A percentile compares a stretch with the other conserved stretches of the same genome.
Conservation (phyloP, 2,329 filamentous ascomycete species). For the Cladosporium sp. region DNA sequence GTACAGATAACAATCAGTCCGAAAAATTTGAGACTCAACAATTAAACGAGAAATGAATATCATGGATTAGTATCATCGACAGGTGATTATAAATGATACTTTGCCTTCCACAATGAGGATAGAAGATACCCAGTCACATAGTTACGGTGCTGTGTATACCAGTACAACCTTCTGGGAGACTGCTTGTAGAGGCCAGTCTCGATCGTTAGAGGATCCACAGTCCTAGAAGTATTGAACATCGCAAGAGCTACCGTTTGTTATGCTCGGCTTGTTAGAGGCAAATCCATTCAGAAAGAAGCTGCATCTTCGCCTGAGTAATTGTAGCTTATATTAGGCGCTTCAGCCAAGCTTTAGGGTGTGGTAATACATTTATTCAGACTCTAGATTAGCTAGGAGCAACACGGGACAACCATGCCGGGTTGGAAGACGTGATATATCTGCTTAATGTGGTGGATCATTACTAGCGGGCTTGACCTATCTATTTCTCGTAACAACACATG, state of each 20-base stretch:
- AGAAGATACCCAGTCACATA: background rate
- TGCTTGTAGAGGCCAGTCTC: too few relatives aligned
- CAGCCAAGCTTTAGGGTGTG: background rate
- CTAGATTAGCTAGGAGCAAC: background rate
- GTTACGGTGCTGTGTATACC: too few relatives aligned
- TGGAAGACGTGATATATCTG: background rate
- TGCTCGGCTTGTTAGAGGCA: background rate
- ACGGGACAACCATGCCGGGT: background rate
- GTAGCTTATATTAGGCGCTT: background rate
- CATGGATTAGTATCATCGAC: too few relatives aligned
- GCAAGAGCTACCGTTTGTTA: background rate
- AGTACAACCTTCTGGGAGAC: background rate
- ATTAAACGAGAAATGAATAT: too few relatives aligned
- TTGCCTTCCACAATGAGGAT: background rate
- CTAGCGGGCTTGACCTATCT: background rate
- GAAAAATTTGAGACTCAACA: too few relatives aligned
- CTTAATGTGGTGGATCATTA: background rate
- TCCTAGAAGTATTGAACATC: background rate
- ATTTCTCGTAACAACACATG: background rate
- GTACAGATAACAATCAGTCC: too few relatives aligned
- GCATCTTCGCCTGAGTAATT: background rate
- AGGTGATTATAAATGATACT: background rate
- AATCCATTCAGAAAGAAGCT: background rate
- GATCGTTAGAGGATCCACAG: background rate
- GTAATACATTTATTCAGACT: background rate